Evolutionary conservation across 2,329 filamentous ascomycete genomes (phyloP), one percentile per base, ranked within the genome.

Genomic region (Cladosporium sp.): DNA sequence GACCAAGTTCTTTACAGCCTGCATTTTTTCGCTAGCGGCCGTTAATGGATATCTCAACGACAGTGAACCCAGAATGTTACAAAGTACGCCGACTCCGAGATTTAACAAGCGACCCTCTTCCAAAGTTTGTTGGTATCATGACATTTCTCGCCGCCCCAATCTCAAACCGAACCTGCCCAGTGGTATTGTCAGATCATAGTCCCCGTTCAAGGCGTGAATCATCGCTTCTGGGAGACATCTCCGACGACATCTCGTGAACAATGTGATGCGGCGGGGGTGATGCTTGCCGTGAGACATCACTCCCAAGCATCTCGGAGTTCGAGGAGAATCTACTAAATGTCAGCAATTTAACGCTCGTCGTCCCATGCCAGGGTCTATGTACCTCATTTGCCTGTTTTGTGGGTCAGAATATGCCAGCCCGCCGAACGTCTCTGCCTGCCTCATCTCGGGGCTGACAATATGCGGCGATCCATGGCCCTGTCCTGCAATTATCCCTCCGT

Each of bases 231-330:
- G 48, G 48, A 28, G 40, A 41, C 8, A 33, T 35, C 1, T 50
- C 48, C 7, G 48, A 35, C 8, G 48, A 18, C 48, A 50, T 50
- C 19, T 50, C 48, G 18, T 49, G 46, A 10, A 50, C 48, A 8
- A 40, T 14, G 13, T 32, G 40, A 8, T 40, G 32, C 18, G 40
- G 48, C 6, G 31, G 48, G 14, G 48, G 48, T 8, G 48, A 50
- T 18, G 48, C 48, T 18, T 50, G 48, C 37, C 48, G 9, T 9
- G 48, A 50, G 9, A 50, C 11, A 14, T 50, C 48, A 8, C 35
- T 38, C 16, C 35, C 35, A 9, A 9, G 11, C 10, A 38, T 3
- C 16, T 38, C 35, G 8, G 48, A 50, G 4, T 16, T 37, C 32
- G 35, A 40, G 28, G 48, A 50, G 48, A 43, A 50, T 31, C 48